Evolutionary conservation across 257 asterid species (phyloP).

Genomic region (Cordia subcordata): DNA sequence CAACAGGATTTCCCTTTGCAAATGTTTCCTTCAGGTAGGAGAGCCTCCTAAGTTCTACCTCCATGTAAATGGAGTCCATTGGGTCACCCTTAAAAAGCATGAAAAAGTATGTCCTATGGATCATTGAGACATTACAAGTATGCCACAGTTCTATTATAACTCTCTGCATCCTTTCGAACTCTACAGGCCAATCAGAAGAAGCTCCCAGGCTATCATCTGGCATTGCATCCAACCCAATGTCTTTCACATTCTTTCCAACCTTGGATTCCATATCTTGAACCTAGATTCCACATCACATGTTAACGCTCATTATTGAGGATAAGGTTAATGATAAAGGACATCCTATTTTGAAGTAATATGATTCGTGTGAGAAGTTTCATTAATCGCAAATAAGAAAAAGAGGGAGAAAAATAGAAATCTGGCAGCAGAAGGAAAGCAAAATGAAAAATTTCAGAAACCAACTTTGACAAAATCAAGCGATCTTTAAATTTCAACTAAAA

Average conservation of each 20-base stretch:
- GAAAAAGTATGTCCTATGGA: constrained; percentile 66
- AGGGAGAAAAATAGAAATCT: too few relatives aligned
- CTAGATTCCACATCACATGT: constrained; percentile 16
- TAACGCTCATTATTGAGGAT: background rate
- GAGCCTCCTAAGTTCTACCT: constrained; percentile 63
- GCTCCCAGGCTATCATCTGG: constrained; percentile 8
- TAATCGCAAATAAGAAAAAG: too few relatives aligned
- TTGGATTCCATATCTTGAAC: constrained; percentile 15
- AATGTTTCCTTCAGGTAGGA: constrained; percentile 58
- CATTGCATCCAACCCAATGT: constrained; percentile 34
- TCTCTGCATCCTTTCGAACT: constrained; percentile 55
- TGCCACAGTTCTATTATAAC: constrained; percentile 62
- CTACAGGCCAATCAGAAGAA: constrained; percentile 41
- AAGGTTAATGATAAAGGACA: background rate
- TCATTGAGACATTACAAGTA: constrained; percentile 53
- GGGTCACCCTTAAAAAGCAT: constrained; percentile 59
- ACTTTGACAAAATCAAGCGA: too few relatives aligned
- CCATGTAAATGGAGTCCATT: constrained; percentile 63
- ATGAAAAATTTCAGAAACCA: constrained; percentile 1
- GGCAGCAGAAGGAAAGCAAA: constrained; percentile 1
- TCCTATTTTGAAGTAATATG: background rate
- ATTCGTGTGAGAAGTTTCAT: too few relatives aligned
- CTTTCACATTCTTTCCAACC: constrained; percentile 23
- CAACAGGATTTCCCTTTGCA: constrained; percentile 37
- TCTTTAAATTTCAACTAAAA: too few relatives aligned